Base-by-base conservation (phyloP, 352 stramenopile genomes). In the Blastocystis sp. region DNA sequence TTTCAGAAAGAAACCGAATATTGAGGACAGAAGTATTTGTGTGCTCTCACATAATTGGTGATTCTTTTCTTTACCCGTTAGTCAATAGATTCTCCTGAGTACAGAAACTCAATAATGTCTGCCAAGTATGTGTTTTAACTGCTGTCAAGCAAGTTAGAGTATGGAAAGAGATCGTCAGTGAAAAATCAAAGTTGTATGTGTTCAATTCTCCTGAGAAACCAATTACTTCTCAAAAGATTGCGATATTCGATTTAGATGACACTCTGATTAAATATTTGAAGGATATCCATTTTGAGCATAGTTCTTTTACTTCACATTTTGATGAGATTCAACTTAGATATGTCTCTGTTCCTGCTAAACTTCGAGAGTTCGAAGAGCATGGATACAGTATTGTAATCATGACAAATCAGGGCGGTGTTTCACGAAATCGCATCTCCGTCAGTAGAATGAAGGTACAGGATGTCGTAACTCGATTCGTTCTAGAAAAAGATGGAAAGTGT, bases 401-500 rank as follows among this genome's bases (percentile, higher is more conserved):
- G 7, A 68, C 77, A 18, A 88, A 88, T 56, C 77, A 88, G 41
- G 55, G 26, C 2, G 43, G 20, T 5, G 26, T 88, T 29, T 54
- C n/a, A 8, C 43, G 20, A 18, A 45, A 45, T 59, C 75, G 76
- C 26, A 29, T 79, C 4, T 76, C 45, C 13, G 34, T n/a, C 1
- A n/a, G 41, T 54, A n/a, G n/a, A 73, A 53, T 73, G 11, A 73
- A 73, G n/a, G 62, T 73, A 73, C 20, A 73, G 11, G n/a, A 34
- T n/a, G 34, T 54, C 41, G 41, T 1, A 73, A n/a, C 15, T 76
- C 15, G 18, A 64, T 15, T 61, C 4, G 2, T 26, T 88, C 15
- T 76, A 88, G 56, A 45, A 18, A 11, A 88, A 88, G 50, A 55
- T 88, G 8, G 77, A 88, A 45, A 88, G 59, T 20, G 50, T 77